Evolutionary conservation across 2,329 filamentous ascomycete genomes (phyloP).

Genomic region (Sporothrix brunneoviolacea): DNA sequence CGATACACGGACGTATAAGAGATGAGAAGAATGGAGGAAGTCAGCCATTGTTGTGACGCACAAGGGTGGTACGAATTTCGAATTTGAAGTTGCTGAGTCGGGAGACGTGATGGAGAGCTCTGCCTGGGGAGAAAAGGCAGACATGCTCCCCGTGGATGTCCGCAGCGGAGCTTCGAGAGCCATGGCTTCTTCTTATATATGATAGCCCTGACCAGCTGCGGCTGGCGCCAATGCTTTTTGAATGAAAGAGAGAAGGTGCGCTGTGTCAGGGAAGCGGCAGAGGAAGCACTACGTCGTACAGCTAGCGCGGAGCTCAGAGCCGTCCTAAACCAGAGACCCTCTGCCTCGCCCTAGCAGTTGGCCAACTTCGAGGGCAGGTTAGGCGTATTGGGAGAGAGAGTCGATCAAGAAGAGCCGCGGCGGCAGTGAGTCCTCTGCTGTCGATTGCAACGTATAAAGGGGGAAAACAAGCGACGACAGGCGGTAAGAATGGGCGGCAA

Average conservation of each 20-base stretch:
- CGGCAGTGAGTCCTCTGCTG: neutral
- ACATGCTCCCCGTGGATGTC: conserved; percentile 53
- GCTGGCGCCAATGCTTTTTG: neutral
- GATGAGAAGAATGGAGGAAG: too few relatives aligned
- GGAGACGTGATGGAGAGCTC: conserved; percentile 51
- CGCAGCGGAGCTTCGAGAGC: conserved; percentile 57
- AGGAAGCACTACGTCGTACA: neutral
- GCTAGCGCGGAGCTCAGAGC: neutral
- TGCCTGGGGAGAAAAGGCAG: conserved; percentile 45
- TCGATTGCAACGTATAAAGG: neutral
- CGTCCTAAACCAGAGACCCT: neutral
- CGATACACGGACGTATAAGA: neutral
- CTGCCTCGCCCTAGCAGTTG: conserved; percentile 1
- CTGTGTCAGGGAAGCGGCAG: neutral
- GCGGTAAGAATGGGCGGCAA: conserved; percentile 5
- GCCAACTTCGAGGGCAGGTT: conserved; percentile 1
- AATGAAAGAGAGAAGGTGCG: neutral
- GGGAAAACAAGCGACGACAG: neutral
- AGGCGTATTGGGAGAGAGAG: conserved; percentile 1
- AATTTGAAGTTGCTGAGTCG: conserved; percentile 42
- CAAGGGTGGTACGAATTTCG: conserved; percentile 44
- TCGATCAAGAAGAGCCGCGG: neutral
- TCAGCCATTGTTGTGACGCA: too few relatives aligned
- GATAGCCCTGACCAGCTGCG: too few relatives aligned
- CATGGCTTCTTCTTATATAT: conserved; percentile 32